Evolutionary conservation across 2,329 filamentous ascomycete genomes (phyloP).

Genomic region (Proliferodiscus dingleyae): DNA sequence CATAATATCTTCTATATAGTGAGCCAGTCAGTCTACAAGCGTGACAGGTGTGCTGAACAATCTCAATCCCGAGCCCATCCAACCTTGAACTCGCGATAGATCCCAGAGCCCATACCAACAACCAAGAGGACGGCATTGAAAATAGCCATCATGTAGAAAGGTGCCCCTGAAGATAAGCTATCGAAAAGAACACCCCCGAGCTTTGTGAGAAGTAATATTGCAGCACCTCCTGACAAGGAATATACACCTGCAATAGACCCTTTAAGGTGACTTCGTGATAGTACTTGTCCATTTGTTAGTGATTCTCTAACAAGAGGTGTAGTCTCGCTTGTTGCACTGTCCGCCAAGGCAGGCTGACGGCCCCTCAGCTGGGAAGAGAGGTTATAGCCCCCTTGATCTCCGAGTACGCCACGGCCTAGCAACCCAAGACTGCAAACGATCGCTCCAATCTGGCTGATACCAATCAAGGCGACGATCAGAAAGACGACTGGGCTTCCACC

Average conservation of each 20-base stretch:
- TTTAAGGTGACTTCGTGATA: slow-evolving; percentile 54
- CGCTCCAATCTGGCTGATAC: slow-evolving; percentile 89
- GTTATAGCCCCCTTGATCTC: slow-evolving; percentile 35
- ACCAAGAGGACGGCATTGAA: slow-evolving; percentile 75
- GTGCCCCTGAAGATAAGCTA: slow-evolving; percentile 63
- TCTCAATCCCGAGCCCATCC: slow-evolving; percentile 5
- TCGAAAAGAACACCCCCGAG: slow-evolving; percentile 86
- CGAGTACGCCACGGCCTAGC: slow-evolving; percentile 73
- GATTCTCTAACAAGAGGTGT: slow-evolving; percentile 29
- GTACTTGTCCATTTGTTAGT: slow-evolving; percentile 13
- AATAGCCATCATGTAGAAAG: slow-evolving; percentile 89
- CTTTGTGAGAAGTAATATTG: slow-evolving; percentile 89
- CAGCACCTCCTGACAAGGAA: slow-evolving; percentile 81
- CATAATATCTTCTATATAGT: neutral
- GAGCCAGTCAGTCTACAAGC: too few relatives aligned
- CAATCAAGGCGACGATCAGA: slow-evolving; percentile 72
- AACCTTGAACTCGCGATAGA: slow-evolving; percentile 25
- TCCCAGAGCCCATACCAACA: slow-evolving; percentile 31
- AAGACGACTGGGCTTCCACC: slow-evolving; percentile 68
- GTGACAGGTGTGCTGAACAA: too few relatives aligned
- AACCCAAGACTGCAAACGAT: slow-evolving; percentile 95
- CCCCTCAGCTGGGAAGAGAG: slow-evolving; percentile 27
- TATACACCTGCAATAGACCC: slow-evolving; percentile 94
- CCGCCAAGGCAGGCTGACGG: slow-evolving; percentile 2
- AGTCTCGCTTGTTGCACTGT: slow-evolving; percentile 16